Conservation (phyloP, 208 protist species). For the Acanthamoeba divionensis region DNA sequence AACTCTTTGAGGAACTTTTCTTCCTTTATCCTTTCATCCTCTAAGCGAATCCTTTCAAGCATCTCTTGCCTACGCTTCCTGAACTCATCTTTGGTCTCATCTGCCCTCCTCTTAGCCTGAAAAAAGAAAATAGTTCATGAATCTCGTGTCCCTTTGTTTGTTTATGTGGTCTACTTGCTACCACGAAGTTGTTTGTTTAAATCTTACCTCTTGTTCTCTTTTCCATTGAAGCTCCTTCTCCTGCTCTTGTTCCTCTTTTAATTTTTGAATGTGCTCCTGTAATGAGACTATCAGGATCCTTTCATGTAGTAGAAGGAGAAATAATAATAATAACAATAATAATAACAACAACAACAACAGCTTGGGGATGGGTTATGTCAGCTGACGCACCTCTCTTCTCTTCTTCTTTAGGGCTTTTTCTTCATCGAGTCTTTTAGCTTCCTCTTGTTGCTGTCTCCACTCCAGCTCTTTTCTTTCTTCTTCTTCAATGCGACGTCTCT, state of each 20-base stretch:
- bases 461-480: not conserved
- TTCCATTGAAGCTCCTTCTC: not conserved
- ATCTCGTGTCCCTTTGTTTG: too few relatives aligned
- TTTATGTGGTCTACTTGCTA: too few relatives aligned
- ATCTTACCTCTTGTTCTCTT: not conserved
- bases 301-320: too few relatives aligned
- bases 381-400: not conserved
- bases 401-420: not conserved
- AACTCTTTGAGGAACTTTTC: not conserved
- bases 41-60: not conserved
- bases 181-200: too few relatives aligned
- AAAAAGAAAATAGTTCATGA: too few relatives aligned
- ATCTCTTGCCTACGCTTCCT: not conserved
- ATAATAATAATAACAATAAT: too few relatives aligned
- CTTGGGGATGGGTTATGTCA: too few relatives aligned
- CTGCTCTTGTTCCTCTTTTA: not conserved
- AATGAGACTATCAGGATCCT: too few relatives aligned
- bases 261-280: too few relatives aligned
- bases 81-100: not conserved
- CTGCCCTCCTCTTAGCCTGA: not conserved
- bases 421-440: too few relatives aligned
- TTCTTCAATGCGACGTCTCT: not conserved
- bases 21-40: not conserved
- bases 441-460: not conserved
- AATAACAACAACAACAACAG: too few relatives aligned